Percentiles rank a stretch among this genome's conserved stretches.
Evolutionary conservation across 441 rosid genomes (phyloP).

Genomic region (Mallotus japonicus): DNA sequence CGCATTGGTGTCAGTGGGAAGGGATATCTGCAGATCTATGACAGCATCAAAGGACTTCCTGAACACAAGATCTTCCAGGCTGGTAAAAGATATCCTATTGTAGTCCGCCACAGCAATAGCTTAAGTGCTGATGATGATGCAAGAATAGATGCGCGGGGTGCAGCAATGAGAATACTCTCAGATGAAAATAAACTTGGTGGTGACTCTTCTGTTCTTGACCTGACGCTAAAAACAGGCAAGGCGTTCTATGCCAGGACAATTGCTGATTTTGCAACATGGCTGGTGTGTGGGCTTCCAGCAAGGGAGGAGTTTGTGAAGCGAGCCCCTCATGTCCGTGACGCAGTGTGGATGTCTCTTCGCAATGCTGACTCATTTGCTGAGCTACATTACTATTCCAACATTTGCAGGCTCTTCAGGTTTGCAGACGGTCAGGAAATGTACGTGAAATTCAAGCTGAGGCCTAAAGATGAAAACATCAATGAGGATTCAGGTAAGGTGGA

Average conservation of each 20-base stretch:
- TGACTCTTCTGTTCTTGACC: constrained; percentile 46
- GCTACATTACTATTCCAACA: constrained; percentile 64
- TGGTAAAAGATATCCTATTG: constrained; percentile 47
- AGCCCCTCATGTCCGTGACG: constrained; percentile 61
- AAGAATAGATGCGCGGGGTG: constrained; percentile 66
- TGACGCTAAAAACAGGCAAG: constrained; percentile 68
- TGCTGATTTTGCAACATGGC: constrained; percentile 68
- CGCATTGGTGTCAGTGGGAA: constrained; percentile 62
- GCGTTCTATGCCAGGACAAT: constrained; percentile 71
- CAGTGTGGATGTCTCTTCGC: constrained; percentile 71
- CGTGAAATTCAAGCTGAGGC: constrained; percentile 61
- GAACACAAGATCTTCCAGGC: constrained; percentile 50
- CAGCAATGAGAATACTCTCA: constrained; percentile 52
- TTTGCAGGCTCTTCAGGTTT: constrained; percentile 57
- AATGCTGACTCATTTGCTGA: constrained; percentile 47
- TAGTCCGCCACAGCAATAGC: constrained; percentile 70
- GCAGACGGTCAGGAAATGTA: constrained; percentile 58
- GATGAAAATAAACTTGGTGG: constrained; percentile 25
- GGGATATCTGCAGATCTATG: constrained; percentile 48
- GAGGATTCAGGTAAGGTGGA: constrained; percentile 67
- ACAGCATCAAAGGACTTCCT: constrained; percentile 45
- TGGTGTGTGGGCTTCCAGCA: constrained; percentile 66
- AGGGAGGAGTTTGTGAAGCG: constrained; percentile 60
- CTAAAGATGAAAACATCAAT: constrained; percentile 36
- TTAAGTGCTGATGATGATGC: constrained; percentile 75